These are phyloP conservation scores for Pseudogymnoascus sp. DNA, from an alignment of 2,329 filamentous ascomycete species.

Conservation along the genomic window DNA sequence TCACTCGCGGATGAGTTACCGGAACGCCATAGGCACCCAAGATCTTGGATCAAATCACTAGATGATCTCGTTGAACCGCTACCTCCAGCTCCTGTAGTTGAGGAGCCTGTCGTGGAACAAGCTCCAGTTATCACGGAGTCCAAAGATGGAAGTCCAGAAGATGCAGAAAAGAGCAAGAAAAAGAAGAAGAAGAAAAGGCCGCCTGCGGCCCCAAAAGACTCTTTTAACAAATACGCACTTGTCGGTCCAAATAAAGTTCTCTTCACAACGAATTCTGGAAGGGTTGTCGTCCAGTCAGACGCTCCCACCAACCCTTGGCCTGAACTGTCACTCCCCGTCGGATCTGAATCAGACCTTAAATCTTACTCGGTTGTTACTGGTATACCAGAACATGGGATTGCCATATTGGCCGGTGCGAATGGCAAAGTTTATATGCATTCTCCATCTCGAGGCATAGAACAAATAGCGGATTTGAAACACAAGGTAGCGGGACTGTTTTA, in stretches of 20 bases:
- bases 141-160: not conserved
- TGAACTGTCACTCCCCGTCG: constrained; percentile 26
- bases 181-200: constrained; percentile 22
- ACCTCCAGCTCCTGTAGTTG: not conserved
- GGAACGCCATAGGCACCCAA: not conserved
- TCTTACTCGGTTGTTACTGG: constrained; percentile 42
- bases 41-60: not conserved
- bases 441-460: constrained; percentile 14
- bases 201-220: constrained; percentile 35
- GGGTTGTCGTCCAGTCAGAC: constrained; percentile 43
- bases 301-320: constrained; percentile 19
- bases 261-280: constrained; percentile 56
- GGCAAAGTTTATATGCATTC: constrained; percentile 31
- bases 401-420: constrained; percentile 39
- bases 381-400: constrained; percentile 31
- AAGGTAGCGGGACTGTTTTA: constrained; percentile 29
- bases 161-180: not conserved
- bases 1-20: not conserved
- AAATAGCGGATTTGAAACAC: constrained; percentile 1
- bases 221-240: constrained; percentile 59
- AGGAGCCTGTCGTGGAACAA: not conserved
- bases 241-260: constrained; percentile 41
- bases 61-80: constrained; percentile 5
- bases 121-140: not conserved
- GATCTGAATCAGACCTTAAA: constrained; percentile 32